Percentiles rank a stretch among this genome's conserved stretches.
phyloP scores from a whole-genome alignment of 805 yeast genomes.

The Lipomyces sp. region DNA sequence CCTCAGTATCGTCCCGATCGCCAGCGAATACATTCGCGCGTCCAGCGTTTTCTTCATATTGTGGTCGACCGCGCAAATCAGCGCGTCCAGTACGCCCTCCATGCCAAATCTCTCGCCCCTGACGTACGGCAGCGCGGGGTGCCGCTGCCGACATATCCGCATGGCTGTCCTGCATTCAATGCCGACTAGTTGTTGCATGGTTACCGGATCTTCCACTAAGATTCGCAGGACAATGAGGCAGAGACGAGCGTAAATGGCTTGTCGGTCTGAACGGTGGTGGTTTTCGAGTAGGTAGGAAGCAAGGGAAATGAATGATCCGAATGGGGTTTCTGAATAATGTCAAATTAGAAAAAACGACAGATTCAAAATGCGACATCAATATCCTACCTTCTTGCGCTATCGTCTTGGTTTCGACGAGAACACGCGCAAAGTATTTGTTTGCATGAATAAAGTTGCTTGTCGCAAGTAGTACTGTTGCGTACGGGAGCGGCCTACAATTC shows the following conservation, averaged over 20 bases:
- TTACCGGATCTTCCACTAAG: conserved; percentile 34
- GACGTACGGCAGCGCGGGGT: conserved; percentile 33
- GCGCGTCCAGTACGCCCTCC: conserved; percentile 39
- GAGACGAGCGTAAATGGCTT: conserved; percentile 36
- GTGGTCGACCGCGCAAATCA: conserved; percentile 37
- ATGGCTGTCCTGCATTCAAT: conserved; percentile 12
- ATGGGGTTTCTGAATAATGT: conserved; percentile 28
- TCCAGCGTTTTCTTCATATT: conserved; percentile 35
- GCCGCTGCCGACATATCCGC: conserved; percentile 29
- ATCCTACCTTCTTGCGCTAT: conserved; percentile 16
- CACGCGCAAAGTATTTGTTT: conserved; percentile 38
- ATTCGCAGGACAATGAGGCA: conserved; percentile 34
- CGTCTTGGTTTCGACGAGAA: conserved; percentile 32
- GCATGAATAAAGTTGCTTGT: conserved; percentile 39
- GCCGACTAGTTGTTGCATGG: conserved; percentile 9
- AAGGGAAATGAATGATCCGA: conserved; percentile 35
- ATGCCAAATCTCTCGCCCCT: conserved; percentile 33
- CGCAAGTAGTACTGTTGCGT: conserved; percentile 29
- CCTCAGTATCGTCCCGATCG: conserved; percentile 19
- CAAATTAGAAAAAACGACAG: background rate
- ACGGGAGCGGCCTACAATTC: conserved; percentile 12
- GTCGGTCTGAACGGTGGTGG: conserved; percentile 32
- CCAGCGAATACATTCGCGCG: conserved; percentile 32
- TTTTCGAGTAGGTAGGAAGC: conserved; percentile 35
- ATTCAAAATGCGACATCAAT: background rate